Conservation (phyloP, 2,329 filamentous ascomycete species). For the Fusarium sp. region DNA sequence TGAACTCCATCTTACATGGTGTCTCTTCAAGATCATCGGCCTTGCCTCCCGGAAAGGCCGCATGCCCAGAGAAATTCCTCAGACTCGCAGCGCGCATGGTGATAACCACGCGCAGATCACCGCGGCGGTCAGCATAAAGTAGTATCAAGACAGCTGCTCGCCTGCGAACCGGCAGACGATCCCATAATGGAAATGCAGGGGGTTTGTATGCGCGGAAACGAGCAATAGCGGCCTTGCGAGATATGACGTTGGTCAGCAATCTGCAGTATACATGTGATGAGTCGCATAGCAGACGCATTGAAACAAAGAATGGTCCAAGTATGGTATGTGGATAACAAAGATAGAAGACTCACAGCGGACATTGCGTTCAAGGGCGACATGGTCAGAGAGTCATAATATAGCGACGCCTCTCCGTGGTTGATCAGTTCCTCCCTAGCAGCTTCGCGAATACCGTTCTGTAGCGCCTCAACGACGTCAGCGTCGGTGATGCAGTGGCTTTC, state of each 20-base stretch:
- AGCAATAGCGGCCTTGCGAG: conserved; percentile 68
- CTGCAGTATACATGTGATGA: conserved; percentile 12
- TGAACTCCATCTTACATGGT: conserved; percentile 64
- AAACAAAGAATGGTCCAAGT: neutral
- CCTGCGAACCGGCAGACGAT: conserved; percentile 72
- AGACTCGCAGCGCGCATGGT: conserved; percentile 77
- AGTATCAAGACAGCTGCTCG: conserved; percentile 91
- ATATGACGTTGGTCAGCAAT: conserved; percentile 39
- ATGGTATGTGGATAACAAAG: conserved; percentile 1
- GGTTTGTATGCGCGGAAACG: conserved; percentile 73
- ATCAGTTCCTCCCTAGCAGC: conserved; percentile 35
- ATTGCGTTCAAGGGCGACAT: conserved; percentile 70
- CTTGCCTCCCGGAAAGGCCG: conserved; percentile 87
- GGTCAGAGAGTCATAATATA: conserved; percentile 70
- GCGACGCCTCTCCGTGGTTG: conserved; percentile 58
- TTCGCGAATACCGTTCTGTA: conserved; percentile 45
- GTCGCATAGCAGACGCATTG: conserved; percentile 35
- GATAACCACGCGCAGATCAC: conserved; percentile 81
- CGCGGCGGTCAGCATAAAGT: conserved; percentile 86
- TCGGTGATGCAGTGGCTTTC: conserved; percentile 45
- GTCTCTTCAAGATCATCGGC: conserved; percentile 71
- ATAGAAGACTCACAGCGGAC: conserved; percentile 65
- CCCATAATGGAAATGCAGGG: conserved; percentile 74
- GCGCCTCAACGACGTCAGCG: conserved; percentile 48
- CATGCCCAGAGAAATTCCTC: conserved; percentile 84